phyloP scores from a whole-genome alignment of 2,329 filamentous ascomycete species.

The Ophiognomonia clavigignenti-juglandacearum region DNA sequence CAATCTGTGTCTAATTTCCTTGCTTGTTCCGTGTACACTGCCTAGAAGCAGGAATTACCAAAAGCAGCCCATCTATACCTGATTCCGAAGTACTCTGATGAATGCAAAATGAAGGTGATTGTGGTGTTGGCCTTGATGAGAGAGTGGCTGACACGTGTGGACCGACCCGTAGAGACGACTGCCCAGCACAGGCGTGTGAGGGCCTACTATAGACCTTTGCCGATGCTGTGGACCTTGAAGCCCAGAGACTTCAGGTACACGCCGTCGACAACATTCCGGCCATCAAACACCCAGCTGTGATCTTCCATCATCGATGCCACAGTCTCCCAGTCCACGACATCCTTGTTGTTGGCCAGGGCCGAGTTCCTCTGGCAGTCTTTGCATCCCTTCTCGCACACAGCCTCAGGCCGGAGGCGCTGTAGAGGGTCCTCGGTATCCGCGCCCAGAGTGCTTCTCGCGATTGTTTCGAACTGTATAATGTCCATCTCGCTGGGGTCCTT shows the following conservation, averaged over 20 bases:
- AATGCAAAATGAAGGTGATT: too few relatives aligned
- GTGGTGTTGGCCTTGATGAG: too few relatives aligned
- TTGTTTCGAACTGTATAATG: slow-evolving; percentile 23
- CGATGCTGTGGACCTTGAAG: slow-evolving; percentile 17
- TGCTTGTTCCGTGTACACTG: too few relatives aligned
- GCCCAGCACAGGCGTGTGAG: too few relatives aligned
- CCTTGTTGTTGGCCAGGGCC: slow-evolving; percentile 7
- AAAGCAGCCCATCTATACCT: too few relatives aligned
- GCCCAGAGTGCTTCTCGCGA: slow-evolving; percentile 4
- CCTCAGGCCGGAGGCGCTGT: slow-evolving; percentile 11
- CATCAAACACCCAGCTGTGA: slow-evolving; percentile 17
- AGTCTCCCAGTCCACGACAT: slow-evolving; percentile 14
- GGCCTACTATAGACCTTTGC: slow-evolving; percentile 12
- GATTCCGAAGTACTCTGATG: too few relatives aligned
- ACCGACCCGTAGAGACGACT: too few relatives aligned
- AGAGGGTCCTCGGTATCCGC: slow-evolving; percentile 19
- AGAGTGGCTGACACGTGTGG: too few relatives aligned
- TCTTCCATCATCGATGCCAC: slow-evolving; percentile 15
- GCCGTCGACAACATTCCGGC: slow-evolving; percentile 14
- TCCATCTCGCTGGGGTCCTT: slow-evolving; percentile 23
- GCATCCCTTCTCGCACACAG: slow-evolving; percentile 2
- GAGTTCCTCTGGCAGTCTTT: slow-evolving; percentile 10
- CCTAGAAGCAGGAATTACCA: too few relatives aligned
- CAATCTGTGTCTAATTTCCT: too few relatives aligned
- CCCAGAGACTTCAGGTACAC: slow-evolving; percentile 13